Conservation (phyloP, 2,329 filamentous ascomycete species). For the Cercospora zeae-maydis region DNA sequence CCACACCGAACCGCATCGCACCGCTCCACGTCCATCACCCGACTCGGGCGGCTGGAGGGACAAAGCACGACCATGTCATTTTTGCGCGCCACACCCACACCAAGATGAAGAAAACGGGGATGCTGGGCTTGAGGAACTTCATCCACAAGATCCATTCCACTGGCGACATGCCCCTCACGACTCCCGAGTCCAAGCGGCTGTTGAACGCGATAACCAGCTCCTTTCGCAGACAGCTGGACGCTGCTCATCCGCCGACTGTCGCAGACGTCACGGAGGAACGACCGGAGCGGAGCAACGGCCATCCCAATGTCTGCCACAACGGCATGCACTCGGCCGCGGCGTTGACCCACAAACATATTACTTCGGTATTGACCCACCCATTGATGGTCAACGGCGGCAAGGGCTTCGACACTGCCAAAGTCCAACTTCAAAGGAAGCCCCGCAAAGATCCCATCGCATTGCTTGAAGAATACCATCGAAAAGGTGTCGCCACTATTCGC, state of each 20-base stretch:
- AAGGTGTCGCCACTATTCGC: slow-evolving; percentile 38
- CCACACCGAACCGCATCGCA: too few relatives aligned
- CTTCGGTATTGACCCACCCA: slow-evolving; percentile 51
- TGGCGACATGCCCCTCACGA: slow-evolving; percentile 47
- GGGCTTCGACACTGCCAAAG: slow-evolving; percentile 28
- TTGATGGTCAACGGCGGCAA: slow-evolving; percentile 37
- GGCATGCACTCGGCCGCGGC: slow-evolving; percentile 37
- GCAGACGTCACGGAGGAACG: slow-evolving; percentile 19
- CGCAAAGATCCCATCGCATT: slow-evolving; percentile 40
- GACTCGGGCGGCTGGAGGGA: not conserved
- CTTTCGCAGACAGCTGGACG: slow-evolving; percentile 61
- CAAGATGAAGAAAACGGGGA: slow-evolving; percentile 51
- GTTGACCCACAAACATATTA: slow-evolving; percentile 46
- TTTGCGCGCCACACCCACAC: slow-evolving; percentile 22
- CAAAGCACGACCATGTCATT: slow-evolving; percentile 7
- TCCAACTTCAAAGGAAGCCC: slow-evolving; percentile 25
- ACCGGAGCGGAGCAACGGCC: not conserved
- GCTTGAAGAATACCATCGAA: slow-evolving; percentile 41
- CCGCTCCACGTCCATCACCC: not conserved
- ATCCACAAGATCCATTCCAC: slow-evolving; percentile 53
- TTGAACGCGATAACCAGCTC: slow-evolving; percentile 59
- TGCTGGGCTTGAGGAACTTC: slow-evolving; percentile 49
- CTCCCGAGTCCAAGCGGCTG: slow-evolving; percentile 57
- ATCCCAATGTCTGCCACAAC: slow-evolving; percentile 3
- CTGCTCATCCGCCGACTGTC: slow-evolving; percentile 49